Evolutionary conservation across 2,329 filamentous ascomycete species (phyloP).

Genomic region (Truncatella angustata): DNA sequence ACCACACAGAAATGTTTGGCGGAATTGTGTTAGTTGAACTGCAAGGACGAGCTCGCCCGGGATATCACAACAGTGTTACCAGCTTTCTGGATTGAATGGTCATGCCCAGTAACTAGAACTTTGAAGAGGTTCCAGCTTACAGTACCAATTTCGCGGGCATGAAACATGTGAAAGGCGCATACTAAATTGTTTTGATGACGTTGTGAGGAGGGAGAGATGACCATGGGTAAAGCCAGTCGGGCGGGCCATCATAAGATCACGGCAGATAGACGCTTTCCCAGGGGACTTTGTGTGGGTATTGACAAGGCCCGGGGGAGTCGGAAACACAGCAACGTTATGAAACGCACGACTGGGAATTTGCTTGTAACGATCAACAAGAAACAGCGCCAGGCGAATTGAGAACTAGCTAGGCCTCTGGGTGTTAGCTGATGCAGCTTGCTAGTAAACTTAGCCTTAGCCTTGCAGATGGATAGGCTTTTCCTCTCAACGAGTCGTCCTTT

Average conservation of each 20-base stretch:
- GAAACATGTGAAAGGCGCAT: slow-evolving; percentile 2
- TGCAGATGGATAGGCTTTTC: neutral
- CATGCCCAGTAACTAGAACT: neutral
- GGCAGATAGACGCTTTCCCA: neutral
- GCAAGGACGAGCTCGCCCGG: neutral
- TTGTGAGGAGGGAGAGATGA: neutral
- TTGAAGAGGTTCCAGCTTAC: neutral
- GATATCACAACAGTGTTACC: too few species aligned
- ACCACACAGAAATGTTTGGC: neutral
- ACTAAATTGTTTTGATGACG: neutral
- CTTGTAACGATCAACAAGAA: slow-evolving; percentile 4
- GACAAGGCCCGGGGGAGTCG: slow-evolving; percentile 9
- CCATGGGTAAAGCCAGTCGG: neutral
- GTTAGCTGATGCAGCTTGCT: neutral
- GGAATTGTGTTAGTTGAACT: neutral
- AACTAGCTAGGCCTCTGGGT: neutral
- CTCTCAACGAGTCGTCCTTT: neutral
- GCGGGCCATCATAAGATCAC: slow-evolving; percentile 4
- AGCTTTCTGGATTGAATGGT: neutral
- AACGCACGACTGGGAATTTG: slow-evolving; percentile 3
- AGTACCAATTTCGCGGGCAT: neutral
- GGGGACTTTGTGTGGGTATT: neutral
- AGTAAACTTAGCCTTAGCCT: neutral
- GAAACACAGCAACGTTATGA: slow-evolving; percentile 6
- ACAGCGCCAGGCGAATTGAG: neutral